Evolutionary conservation across 345 rosid genomes (phyloP).

Genomic region (Fremontodendron californicum): DNA sequence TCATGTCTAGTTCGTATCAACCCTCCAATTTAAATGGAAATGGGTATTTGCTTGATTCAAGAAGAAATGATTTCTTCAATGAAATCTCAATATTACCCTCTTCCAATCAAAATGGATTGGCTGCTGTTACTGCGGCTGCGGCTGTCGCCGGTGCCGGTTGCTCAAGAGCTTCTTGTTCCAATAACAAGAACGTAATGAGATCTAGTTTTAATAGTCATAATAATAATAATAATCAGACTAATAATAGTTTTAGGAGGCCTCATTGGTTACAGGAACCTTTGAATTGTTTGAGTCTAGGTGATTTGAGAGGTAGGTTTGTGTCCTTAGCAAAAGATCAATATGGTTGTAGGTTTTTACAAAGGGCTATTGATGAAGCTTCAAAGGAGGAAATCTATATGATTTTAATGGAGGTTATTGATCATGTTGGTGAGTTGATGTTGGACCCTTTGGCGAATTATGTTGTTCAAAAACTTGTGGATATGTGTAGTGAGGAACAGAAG

Average conservation of each 20-base stretch:
- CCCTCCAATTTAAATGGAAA: not conserved
- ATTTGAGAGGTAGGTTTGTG: conserved; percentile 32
- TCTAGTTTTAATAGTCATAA: not conserved
- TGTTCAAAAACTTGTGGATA: conserved; percentile 42
- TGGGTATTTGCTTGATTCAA: not conserved
- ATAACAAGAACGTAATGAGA: conserved; percentile 7
- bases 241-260: conserved; percentile 5
- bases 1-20: not conserved
- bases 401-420: conserved; percentile 34
- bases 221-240: not conserved
- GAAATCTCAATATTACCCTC: not conserved
- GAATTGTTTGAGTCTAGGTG: conserved; percentile 21
- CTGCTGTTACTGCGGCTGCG: not conserved
- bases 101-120: conserved; percentile 2
- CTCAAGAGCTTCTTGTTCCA: conserved; percentile 3
- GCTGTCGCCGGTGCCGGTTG: not conserved
- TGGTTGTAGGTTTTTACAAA: conserved; percentile 26
- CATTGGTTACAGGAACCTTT: conserved; percentile 16
- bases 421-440: conserved; percentile 45
- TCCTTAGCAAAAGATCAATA: conserved; percentile 38
- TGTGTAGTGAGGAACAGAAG: conserved; percentile 50
- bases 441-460: conserved; percentile 56
- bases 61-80: not conserved
- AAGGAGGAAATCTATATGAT: conserved; percentile 36
- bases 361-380: conserved; percentile 20